A percentile compares a stretch with the other conserved stretches of the same genome.
These are phyloP conservation scores for Tetrapisispora iriomotensis DNA, from an alignment of 805 yeast genomes.

Conservation along the genomic window DNA sequence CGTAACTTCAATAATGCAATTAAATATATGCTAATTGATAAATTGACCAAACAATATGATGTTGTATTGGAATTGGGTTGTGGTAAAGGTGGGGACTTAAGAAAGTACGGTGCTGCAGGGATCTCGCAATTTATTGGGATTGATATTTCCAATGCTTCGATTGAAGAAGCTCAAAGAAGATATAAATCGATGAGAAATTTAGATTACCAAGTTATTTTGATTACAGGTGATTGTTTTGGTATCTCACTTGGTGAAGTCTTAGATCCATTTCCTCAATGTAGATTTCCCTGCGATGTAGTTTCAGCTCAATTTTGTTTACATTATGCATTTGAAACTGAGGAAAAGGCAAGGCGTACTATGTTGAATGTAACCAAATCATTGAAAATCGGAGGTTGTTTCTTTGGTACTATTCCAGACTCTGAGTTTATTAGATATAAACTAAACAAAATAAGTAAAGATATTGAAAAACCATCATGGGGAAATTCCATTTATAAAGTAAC, in stretches of 20 bases:
- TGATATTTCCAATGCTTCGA: constrained; percentile 84
- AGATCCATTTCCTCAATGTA: constrained; percentile 54
- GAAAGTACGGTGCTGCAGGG: constrained; percentile 72
- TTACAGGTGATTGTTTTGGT: constrained; percentile 88
- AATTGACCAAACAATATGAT: constrained; percentile 45
- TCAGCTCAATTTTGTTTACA: constrained; percentile 90
- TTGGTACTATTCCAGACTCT: constrained; percentile 91
- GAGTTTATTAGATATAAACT: constrained; percentile 70
- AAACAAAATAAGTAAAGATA: constrained; percentile 37
- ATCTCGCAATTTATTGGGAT: constrained; percentile 77
- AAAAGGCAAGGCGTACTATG: constrained; percentile 61
- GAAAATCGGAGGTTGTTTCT: constrained; percentile 73
- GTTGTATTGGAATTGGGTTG: constrained; percentile 82
- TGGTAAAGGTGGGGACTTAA: constrained; percentile 96
- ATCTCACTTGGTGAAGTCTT: constrained; percentile 58
- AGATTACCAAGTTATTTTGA: constrained; percentile 71
- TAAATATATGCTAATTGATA: constrained; percentile 74
- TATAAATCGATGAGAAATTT: constrained; percentile 46
- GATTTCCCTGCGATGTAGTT: constrained; percentile 77
- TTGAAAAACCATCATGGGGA: constrained; percentile 62
- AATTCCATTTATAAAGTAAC: constrained; percentile 73
- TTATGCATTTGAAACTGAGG: constrained; percentile 85
- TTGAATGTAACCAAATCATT: constrained; percentile 68
- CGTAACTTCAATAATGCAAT: constrained; percentile 87
- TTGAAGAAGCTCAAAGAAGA: constrained; percentile 73